These are phyloP conservation scores for Trametopsis cervina DNA, from an alignment of 768 basidiomycete species.

Conservation along the genomic window DNA sequence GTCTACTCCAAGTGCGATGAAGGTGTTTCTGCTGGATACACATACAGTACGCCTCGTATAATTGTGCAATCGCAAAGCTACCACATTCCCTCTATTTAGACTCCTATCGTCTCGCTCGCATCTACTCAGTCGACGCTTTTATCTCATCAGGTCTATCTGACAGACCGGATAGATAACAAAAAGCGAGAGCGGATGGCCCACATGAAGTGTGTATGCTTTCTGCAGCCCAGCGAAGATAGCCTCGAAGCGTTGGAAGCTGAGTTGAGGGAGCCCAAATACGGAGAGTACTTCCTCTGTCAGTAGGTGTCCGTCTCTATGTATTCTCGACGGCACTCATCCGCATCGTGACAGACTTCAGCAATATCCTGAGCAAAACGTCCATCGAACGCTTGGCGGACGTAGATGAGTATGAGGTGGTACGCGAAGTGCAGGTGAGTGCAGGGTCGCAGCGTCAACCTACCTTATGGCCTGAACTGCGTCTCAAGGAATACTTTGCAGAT, in stretches of 20 bases:
- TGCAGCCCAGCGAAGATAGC: conserved; percentile 77
- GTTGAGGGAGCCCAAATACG: conserved; percentile 86
- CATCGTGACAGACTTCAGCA: conserved; percentile 77
- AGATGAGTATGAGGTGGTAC: conserved; percentile 94
- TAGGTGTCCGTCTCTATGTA: conserved; percentile 41
- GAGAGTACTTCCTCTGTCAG: conserved; percentile 99
- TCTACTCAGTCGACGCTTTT: conserved; percentile 91
- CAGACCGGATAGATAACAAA: conserved; percentile 94
- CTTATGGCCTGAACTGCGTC: conserved; percentile 13
- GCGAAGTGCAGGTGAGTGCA: conserved; percentile 82
- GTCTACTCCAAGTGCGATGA: conserved; percentile 83
- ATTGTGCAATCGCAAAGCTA: too few species aligned
- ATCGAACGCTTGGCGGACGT: conserved; percentile 92
- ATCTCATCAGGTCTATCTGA: conserved; percentile 95
- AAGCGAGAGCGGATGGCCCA: conserved; percentile 89
- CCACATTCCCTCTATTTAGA: too few species aligned
- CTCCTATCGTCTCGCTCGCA: conserved; percentile 91
- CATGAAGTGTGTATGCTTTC: conserved; percentile 95
- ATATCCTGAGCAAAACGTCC: conserved; percentile 77
- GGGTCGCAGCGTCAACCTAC: background rate
- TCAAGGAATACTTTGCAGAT: conserved; percentile 95
- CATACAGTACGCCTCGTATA: conserved; percentile 70
- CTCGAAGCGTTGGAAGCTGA: conserved; percentile 80
- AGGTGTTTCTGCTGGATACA: conserved; percentile 88
- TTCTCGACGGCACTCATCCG: background rate